Evolutionary conservation across 148 eudicot genomes (phyloP), one percentile per base, ranked within the genome.

Genomic region (Nepenthes mirabilis): DNA sequence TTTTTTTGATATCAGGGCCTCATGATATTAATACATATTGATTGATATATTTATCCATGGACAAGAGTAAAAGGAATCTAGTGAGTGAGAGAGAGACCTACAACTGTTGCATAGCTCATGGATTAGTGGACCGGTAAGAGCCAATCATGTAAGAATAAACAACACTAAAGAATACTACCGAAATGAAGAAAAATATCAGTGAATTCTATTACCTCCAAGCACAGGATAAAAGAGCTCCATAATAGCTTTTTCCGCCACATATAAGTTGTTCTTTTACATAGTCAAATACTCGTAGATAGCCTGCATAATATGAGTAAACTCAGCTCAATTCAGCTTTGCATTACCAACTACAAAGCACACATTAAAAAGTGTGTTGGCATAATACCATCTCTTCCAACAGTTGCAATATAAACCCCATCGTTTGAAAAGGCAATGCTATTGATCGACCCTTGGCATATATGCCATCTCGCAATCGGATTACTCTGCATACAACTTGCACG

Each of bases 361-460:
- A 4, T 5, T 3, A 55, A 23, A 23, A 9, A 33, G 36, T 32
- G 2, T 52, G 8, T 13, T 52, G 23, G 56, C 56, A 55, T 43
- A 66, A 61, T 83, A 87, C 95, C 95, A 72, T 87, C 95, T 76
- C 95, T 83, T 64, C 95, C 95, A 62, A 81, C 95, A 49, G 89
- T 81, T 36, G 87, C 90, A 74, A 88, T 70, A 65, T 82, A 69
- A 10, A 69, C 70, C 60, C 96, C 96, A 57, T 88, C 91, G 48
- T 72, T 68, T 34, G 96, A 88, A 64, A 88, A 88, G 33, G 84
- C 74, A 37, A 88, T 65, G 66, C 81, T 77, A 66, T 88, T 88
- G 23, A 88, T 75, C 61, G 91, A 71, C 56, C 96, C 96, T 79
- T 82, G 88, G 74, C 91, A 80, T 33, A 88, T 73, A 73, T 88